Evolutionary conservation across 345 rosid genomes (phyloP), one percentile per base, ranked within the genome.

Genomic region (Melastoma malabathricum): DNA sequence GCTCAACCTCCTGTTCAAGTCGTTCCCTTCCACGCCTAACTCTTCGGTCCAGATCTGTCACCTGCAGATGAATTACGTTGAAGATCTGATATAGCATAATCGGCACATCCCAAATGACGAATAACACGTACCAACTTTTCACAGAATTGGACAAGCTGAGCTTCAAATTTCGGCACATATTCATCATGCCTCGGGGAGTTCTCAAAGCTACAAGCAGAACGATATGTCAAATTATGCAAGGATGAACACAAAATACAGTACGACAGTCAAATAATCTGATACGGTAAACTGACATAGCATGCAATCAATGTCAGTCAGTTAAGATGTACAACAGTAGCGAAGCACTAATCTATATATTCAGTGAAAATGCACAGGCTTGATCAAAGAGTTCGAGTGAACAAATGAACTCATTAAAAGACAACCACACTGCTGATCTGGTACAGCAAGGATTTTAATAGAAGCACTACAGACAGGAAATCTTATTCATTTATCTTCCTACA

Each of bases 11-110:
- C 72, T 92, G 99, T 45, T 86, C 76, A 67, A 88, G 90, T 51
- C 99, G 90, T 54, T 92, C 99, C 59, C 90, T 72, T 16, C 99
- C 99, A 64, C 97, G 95, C 72, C 94, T 82, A 46, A 88, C 99
- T 64, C 82, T 84, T 75, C 97, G 77, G 58, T 92, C 99, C 61
- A 92, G 78, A 64, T 92, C 97, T 78, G 75, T 83, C 52, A 92
- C 96, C 98, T 92, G 52, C 47, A 59, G 13, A 18, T 31, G 38
- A 56, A 60, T 18, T 23, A 50, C 29, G 34, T 29, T 17, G 29
- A 3, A 16, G 16, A 31, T 18, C 15, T 15, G 16, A 12, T 18
- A 15, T 19, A 51, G n/a, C 18, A 10, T 47, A 17, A 46, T 18
- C 4, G 39, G 15, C 15, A 46, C 13, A 10, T 19, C 20, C 43